Evolutionary conservation across 768 basidiomycete genomes (phyloP), one percentile per base, ranked within the genome.

Genomic region (Boletus eberwhitei): DNA sequence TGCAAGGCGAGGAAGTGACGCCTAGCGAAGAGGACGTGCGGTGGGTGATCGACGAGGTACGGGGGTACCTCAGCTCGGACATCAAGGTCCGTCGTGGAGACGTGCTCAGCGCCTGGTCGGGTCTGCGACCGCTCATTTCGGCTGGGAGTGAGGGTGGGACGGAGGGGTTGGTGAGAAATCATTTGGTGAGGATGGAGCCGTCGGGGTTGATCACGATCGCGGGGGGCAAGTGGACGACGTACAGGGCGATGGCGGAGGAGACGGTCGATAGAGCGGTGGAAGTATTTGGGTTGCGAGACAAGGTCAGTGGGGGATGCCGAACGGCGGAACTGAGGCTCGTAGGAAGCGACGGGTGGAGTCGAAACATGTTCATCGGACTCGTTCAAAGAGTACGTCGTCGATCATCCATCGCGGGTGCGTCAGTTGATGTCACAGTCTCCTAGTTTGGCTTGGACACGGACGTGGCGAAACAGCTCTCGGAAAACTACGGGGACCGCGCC

Each of bases 171-270:
- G 96, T 99, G 19, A 75, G 96, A 65, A 98, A 88, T 67, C 96
- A 98, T 74, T 82, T 99, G 80, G 89, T 97, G 59, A 81, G 93
- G 66, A 84, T 93, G 34, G 84, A 81, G 39, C 79, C 81, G 44
- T 84, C 84, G 57, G 93, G 94, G 17, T 75, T 99, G 62, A 73
- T 99, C 56, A 98, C 95, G 29, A 93, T 98, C 63, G 93, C 92
- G 3, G 96, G 96, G 17, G 96, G 96, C 5, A 99, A 99, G 73
- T 99, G 96, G 96, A 99, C 96, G 55, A 98, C 96, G 45, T 99
- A 98, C 75, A 78, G 90, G 46, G 87, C 86, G 32, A 97, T 98
- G 96, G 93, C 96, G 22, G 81, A 93, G 75, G 96, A 98, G 75
- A 89, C 93, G 0, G 87, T 98, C 42, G 90, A 98, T 71, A 77